Evolutionary conservation across 768 basidiomycete genomes (phyloP), one percentile per base, ranked within the genome.

Genomic region (Lepiota brunneoincarnata): DNA sequence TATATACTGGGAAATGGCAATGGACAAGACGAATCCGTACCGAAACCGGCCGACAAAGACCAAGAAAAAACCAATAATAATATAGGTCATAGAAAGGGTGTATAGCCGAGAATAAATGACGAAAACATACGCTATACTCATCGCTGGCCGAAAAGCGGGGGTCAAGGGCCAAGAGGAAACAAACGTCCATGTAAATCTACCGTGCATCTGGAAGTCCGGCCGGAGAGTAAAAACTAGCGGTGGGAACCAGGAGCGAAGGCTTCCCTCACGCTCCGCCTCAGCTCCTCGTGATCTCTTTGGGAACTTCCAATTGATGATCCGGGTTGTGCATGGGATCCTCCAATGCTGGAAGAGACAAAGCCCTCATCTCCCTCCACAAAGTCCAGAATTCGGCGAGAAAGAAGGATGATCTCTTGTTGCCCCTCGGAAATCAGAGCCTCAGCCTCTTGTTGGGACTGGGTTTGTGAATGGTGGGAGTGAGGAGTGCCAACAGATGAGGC

Each of bases 351-450:
- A 5, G 84, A 79, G 49, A 81, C 71, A 6, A 75, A 79, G 26
- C 89, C 88, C 1, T 75, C 64, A 44, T 89, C 89, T 23, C 82
- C 82, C 38, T 96, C 92, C 15, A 93, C 85, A 61, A 93, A 83
- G 61, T 95, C 93, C 50, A 95, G 71, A 48, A 97, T 97, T 58
- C 92, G 82, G 41, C 87, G 77, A 6, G 89, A 86, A 40, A 98
- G 81, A 23, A 87, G 74, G 58, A 91, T 87, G 59, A 98, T 98
- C 73, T 98, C 96, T 35, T 89, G 86, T 59, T 91, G 89, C 6
- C 94, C 94, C 54, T 94, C 91, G 2, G 86, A 91, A 2, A 86
- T 83, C 38, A 91, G 89, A 14, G 90, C 91, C 39, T 88, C 91
- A 34, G 47, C 53, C 23, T 54, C 53, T 46, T 54, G 31, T 55